Evolutionary conservation across 306 rosid species (phyloP).

Genomic region (Pyrus betulifolia): DNA sequence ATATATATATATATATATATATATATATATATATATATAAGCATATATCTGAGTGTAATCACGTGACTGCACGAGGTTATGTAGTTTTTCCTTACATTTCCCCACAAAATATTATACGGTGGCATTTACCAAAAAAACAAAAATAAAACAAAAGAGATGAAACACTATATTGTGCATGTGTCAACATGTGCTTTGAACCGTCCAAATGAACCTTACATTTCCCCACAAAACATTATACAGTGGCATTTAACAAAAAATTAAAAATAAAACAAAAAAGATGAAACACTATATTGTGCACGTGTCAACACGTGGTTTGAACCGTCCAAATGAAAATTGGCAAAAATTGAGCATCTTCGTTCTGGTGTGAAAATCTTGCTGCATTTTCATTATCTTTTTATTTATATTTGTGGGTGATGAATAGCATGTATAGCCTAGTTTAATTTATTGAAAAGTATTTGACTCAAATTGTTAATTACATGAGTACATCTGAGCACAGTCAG

Average conservation of each 20-base stretch:
- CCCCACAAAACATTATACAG: too few species aligned
- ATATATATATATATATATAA: too few species aligned
- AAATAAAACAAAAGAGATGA: too few species aligned
- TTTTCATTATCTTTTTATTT: neutral
- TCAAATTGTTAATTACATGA: neutral
- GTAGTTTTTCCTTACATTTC: neutral
- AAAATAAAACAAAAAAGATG: too few species aligned
- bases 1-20: too few species aligned
- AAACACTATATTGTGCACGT: too few species aligned
- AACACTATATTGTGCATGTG: too few species aligned
- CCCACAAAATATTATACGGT: too few species aligned
- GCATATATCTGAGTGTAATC: neutral
- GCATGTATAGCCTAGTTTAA: neutral
- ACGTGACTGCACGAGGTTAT: slow-evolving; percentile 35
- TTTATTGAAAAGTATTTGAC: neutral
- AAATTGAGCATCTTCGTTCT: neutral
- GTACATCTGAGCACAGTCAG: neutral
- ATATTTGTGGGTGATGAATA: neutral
- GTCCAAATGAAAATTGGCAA: slow-evolving; percentile 16
- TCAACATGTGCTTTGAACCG: neutral
- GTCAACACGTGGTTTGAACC: neutral
- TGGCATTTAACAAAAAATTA: too few species aligned
- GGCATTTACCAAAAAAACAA: too few species aligned
- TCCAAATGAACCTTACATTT: slow-evolving; percentile 12
- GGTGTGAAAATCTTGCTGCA: neutral